Percentiles rank a stretch among this genome's conserved stretches.
Evolutionary conservation across 2,329 filamentous ascomycete species (phyloP).

Genomic region (Fusarium nisikadoi): DNA sequence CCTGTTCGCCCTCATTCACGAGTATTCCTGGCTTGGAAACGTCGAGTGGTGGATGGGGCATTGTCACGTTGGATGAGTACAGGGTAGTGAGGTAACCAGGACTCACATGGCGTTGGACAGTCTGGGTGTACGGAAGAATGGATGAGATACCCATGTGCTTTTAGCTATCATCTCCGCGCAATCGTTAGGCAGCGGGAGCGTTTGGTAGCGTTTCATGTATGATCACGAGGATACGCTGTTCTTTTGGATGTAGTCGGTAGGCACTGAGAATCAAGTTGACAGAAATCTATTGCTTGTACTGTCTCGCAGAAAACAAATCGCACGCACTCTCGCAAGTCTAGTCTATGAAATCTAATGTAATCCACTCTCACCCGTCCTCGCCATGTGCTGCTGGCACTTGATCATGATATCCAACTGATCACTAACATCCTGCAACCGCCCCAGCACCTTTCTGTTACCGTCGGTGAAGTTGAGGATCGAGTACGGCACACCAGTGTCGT

Average conservation of each 20-base stretch:
- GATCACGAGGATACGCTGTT: not conserved
- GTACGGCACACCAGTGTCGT: slow-evolving; percentile 72
- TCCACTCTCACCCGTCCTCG: slow-evolving; percentile 58
- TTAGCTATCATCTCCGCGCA: not conserved
- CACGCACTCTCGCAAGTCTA: slow-evolving; percentile 7
- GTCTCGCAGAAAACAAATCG: slow-evolving; percentile 8
- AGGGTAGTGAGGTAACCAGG: not conserved
- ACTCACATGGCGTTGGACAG: not conserved
- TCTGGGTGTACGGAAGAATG: not conserved
- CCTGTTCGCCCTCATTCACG: not conserved
- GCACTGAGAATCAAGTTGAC: not conserved
- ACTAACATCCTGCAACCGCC: slow-evolving; percentile 65
- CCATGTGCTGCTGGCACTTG: slow-evolving; percentile 65
- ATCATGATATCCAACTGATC: slow-evolving; percentile 70
- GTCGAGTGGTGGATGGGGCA: not conserved
- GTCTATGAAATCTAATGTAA: slow-evolving; percentile 39
- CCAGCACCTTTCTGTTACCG: slow-evolving; percentile 66
- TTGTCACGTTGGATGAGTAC: not conserved
- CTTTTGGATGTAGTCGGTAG: not conserved
- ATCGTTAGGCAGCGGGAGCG: too few species aligned
- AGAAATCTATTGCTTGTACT: slow-evolving; percentile 13
- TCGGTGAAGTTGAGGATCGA: slow-evolving; percentile 69
- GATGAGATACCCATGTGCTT: not conserved
- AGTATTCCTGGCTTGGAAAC: not conserved
- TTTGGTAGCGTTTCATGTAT: not conserved